Evolutionary conservation across 192 early-diverging fungal species (phyloP).

Genomic region (Backusella luteola): DNA sequence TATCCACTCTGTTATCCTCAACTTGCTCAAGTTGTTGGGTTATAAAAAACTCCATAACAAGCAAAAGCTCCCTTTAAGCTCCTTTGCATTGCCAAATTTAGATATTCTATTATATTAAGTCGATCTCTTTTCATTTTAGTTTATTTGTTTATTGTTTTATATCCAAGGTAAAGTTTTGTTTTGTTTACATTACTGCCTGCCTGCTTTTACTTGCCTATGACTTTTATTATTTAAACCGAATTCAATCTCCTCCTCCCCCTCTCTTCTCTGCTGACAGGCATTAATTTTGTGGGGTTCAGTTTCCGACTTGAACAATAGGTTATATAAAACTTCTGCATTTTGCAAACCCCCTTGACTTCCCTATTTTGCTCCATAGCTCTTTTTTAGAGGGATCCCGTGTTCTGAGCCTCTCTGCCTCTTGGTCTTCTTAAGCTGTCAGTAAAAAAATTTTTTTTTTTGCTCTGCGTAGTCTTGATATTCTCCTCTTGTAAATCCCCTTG

Average conservation of each 20-base stretch:
- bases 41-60: background rate
- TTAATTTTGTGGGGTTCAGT: background rate
- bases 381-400: background rate
- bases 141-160: background rate
- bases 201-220: background rate
- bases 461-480: background rate
- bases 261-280: background rate
- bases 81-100: conserved; percentile 1
- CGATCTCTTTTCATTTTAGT: background rate
- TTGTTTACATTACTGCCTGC: background rate
- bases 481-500: background rate
- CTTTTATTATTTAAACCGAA: background rate
- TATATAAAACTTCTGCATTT: background rate
- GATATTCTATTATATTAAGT: conserved; percentile 5
- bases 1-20: background rate
- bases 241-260: background rate
- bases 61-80: background rate
- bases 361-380: background rate
- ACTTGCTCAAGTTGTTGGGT: background rate
- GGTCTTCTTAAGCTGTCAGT: background rate
- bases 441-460: background rate
- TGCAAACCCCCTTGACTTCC: background rate
- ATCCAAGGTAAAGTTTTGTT: background rate
- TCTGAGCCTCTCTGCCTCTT: background rate
- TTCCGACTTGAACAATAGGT: background rate